A percentile compares a stretch with the other conserved stretches of the same genome.
phyloP scores from a whole-genome alignment of 2,329 filamentous ascomycete genomes.

The Periglandula ipomoeae region DNA sequence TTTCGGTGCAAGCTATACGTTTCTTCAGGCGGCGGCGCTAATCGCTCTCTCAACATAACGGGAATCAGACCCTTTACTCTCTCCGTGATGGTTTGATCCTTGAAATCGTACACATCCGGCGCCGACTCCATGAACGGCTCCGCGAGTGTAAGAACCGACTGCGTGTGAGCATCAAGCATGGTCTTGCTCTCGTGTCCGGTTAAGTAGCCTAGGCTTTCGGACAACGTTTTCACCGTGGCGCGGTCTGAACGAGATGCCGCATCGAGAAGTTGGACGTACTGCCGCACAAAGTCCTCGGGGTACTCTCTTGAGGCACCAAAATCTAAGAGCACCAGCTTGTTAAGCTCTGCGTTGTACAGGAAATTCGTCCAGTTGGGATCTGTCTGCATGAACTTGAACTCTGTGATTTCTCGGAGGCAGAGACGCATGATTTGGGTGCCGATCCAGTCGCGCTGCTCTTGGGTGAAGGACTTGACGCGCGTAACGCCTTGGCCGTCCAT shows the following conservation, averaged over 20 bases:
- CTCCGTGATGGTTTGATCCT: constrained; percentile 92
- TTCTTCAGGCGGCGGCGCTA: constrained; percentile 91
- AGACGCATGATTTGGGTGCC: constrained; percentile 87
- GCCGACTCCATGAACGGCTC: constrained; percentile 77
- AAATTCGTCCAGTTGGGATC: constrained; percentile 99
- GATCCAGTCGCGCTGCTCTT: constrained; percentile 89
- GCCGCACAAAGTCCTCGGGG: constrained; percentile 66
- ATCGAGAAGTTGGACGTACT: constrained; percentile 71
- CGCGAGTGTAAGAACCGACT: constrained; percentile 78
- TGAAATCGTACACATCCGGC: constrained; percentile 83
- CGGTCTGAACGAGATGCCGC: constrained; percentile 69
- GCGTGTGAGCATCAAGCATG: constrained; percentile 88
- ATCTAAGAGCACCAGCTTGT: constrained; percentile 82
- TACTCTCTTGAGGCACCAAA: constrained; percentile 90
- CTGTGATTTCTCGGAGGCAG: constrained; percentile 83
- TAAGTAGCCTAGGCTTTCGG: constrained; percentile 75
- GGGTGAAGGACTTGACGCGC: constrained; percentile 63
- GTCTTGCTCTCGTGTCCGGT: constrained; percentile 77
- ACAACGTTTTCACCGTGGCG: constrained; percentile 53
- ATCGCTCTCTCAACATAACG: constrained; percentile 80
- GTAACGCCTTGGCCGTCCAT: constrained; percentile 84
- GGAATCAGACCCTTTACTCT: constrained; percentile 82
- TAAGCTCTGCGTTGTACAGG: constrained; percentile 65
- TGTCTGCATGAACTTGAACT: constrained; percentile 98
- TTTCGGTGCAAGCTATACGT: constrained; percentile 95